Evolutionary conservation across 805 yeast species (phyloP).

Genomic region (Candida methanosorbosa): DNA sequence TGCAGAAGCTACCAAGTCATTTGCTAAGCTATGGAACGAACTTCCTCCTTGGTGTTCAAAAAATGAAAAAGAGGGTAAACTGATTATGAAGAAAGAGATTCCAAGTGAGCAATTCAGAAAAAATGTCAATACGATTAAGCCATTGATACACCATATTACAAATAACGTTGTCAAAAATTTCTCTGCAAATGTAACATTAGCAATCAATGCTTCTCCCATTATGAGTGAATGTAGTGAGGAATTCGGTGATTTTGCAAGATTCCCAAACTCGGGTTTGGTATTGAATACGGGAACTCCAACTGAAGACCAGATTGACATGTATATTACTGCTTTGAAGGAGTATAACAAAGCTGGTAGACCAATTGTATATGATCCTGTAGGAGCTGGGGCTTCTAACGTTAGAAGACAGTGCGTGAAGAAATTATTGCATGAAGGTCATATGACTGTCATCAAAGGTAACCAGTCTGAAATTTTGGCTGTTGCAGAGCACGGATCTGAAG

Average conservation of each 20-base stretch:
- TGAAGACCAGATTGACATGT: conserved; percentile 30
- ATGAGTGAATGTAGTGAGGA: conserved; percentile 75
- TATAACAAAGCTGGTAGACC: conserved; percentile 53
- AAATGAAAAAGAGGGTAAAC: no score
- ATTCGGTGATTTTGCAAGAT: conserved; percentile 52
- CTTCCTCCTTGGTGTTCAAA: neutral
- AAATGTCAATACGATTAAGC: conserved; percentile 21
- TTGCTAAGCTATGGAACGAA: conserved; percentile 21
- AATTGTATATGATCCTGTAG: conserved; percentile 87
- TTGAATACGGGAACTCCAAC: conserved; percentile 73
- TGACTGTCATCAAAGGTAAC: conserved; percentile 74
- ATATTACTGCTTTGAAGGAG: conserved; percentile 41
- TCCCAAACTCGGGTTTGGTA: conserved; percentile 48
- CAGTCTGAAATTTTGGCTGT: conserved; percentile 65
- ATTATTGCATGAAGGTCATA: conserved; percentile 49
- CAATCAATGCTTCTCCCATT: conserved; percentile 80
- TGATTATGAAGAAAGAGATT: neutral
- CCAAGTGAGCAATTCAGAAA: neutral
- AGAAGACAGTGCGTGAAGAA: conserved; percentile 40
- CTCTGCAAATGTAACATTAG: conserved; percentile 79
- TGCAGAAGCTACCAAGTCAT: conserved; percentile 35
- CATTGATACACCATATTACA: conserved; percentile 81
- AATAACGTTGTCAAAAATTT: conserved; percentile 83
- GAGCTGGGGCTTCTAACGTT: conserved; percentile 69
- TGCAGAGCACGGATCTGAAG: conserved; percentile 41